These are phyloP conservation scores for Adansonia gregorii DNA, from an alignment of 441 rosid genomes.

Conservation along the genomic window DNA sequence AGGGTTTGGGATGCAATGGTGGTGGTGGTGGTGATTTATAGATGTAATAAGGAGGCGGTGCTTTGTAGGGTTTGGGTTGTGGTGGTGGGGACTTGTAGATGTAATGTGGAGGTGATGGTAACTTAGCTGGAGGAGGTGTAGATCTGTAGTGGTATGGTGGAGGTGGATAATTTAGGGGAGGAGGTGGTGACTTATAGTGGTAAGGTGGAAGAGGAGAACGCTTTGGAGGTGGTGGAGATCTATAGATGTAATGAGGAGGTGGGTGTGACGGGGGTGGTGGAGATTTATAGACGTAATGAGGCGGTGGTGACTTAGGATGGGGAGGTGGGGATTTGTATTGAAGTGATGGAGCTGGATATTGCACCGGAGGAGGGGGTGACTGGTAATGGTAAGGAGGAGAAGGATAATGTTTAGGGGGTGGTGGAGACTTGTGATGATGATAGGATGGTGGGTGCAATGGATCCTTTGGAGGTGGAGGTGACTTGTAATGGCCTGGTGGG, in stretches of 20 bases:
- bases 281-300: not conserved
- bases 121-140: not conserved
- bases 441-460: not conserved
- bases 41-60: accelerated
- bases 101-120: not conserved
- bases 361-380: constrained; percentile 15
- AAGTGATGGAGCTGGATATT: not conserved
- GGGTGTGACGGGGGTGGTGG: constrained; percentile 11
- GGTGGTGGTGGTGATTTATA: not conserved
- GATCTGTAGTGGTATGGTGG: not conserved
- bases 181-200: not conserved
- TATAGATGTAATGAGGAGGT: constrained; percentile 10
- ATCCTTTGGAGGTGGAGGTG: not conserved
- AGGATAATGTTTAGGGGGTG: not conserved
- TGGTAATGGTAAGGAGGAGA: not conserved
- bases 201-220: not conserved
- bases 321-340: constrained; percentile 20
- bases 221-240: constrained; percentile 20
- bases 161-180: not conserved
- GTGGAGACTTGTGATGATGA: not conserved
- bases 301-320: constrained; percentile 1
- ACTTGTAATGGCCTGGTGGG: not conserved
- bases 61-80: too few relatives aligned
- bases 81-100: not conserved
- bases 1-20: too few relatives aligned